Conservation (phyloP, 352 stramenopile species). For the Phytopythium delawarense region DNA sequence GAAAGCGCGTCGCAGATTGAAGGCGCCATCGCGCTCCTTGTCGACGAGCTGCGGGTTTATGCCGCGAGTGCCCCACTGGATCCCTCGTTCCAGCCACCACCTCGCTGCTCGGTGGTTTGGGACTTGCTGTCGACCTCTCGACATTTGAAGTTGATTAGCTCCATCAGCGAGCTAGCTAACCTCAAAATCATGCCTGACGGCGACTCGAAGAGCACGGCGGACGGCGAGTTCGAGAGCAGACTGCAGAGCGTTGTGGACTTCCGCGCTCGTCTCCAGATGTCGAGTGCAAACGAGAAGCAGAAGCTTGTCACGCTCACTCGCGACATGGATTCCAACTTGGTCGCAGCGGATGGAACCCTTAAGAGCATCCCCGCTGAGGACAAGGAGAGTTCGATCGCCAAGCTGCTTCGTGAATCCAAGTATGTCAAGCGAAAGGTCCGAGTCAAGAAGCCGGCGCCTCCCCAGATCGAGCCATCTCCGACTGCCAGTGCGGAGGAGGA, state of each 20-base stretch:
- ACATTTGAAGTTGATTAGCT: conserved; percentile 65
- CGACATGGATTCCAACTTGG: conserved; percentile 22
- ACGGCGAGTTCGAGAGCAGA: conserved; percentile 48
- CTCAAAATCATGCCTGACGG: conserved; percentile 34
- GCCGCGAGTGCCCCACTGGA: conserved; percentile 38
- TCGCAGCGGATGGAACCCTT: not conserved
- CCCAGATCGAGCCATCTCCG: not conserved
- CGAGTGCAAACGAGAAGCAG: conserved; percentile 61
- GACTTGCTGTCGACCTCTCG: conserved; percentile 71
- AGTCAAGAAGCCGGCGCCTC: conserved; percentile 13
- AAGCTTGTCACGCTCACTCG: conserved; percentile 42
- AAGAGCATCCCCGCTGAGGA: conserved; percentile 1
- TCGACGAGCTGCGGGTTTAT: conserved; percentile 71
- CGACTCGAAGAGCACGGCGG: conserved; percentile 13
- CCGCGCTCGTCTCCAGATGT: conserved; percentile 68
- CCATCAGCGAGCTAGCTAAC: conserved; percentile 72
- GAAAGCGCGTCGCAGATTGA: conserved; percentile 50
- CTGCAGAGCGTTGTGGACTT: conserved; percentile 73
- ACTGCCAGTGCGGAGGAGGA: not conserved
- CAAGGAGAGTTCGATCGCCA: not conserved
- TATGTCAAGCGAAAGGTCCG: conserved; percentile 52
- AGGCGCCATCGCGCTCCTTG: conserved; percentile 51
- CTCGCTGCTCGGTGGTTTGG: conserved; percentile 45
- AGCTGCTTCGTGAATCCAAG: conserved; percentile 25
- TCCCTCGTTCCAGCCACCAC: conserved; percentile 45